Evolutionary conservation across 1,284 basidiomycete species (phyloP).

Genomic region (Schizophyllum commune): DNA sequence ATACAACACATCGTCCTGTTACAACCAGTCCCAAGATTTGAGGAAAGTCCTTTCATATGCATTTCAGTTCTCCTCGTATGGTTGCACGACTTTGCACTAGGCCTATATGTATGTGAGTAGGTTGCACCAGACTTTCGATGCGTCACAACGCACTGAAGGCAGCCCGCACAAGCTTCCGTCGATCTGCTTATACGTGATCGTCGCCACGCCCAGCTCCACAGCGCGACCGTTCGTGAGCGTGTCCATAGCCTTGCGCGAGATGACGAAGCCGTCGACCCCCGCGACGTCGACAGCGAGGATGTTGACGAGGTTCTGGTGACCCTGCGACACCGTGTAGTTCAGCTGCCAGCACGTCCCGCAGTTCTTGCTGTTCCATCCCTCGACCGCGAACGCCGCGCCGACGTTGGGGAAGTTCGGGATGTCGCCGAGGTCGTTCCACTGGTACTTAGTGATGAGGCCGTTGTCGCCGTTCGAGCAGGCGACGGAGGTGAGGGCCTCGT

Average conservation of each 20-base stretch:
- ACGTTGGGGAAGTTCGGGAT: slow-evolving; percentile 26
- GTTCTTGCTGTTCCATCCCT: slow-evolving; percentile 24
- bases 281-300: slow-evolving; percentile 28
- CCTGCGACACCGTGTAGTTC: slow-evolving; percentile 18
- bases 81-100: no score
- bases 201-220: background rate
- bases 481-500: slow-evolving; percentile 18
- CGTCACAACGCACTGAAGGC: background rate
- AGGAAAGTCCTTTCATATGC: no score
- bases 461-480: slow-evolving; percentile 30
- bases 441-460: slow-evolving; percentile 18
- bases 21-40: no score
- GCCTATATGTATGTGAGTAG: background rate
- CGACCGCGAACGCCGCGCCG: slow-evolving; percentile 24
- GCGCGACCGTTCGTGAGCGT: slow-evolving; percentile 26
- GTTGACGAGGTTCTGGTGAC: slow-evolving; percentile 20
- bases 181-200: background rate
- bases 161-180: background rate
- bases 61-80: no score
- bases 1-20: no score
- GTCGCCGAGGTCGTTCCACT: slow-evolving; percentile 24
- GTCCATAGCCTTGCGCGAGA: slow-evolving; percentile 30
- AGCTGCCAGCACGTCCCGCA: slow-evolving; percentile 34
- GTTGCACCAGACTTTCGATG: background rate
- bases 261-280: slow-evolving; percentile 24